Percentiles rank a stretch among this genome's conserved stretches.
phyloP scores from a whole-genome alignment of 495 filamentous ascomycete genomes.

The Neurospora tetrasperma region DNA sequence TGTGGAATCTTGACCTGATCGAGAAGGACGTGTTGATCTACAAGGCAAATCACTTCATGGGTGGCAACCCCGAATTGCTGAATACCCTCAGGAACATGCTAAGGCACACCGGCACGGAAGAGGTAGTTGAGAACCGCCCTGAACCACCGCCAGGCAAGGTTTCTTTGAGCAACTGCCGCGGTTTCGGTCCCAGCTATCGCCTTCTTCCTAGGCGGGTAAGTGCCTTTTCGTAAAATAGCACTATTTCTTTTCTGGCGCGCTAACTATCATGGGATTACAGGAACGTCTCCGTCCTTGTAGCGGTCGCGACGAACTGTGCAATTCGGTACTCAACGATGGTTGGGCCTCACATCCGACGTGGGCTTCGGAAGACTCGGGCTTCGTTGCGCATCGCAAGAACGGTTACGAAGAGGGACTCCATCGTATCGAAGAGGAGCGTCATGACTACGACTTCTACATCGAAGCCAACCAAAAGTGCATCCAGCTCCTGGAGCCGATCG shows the following conservation, averaged over 20 bases:
- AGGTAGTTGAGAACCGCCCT: constrained; percentile 68
- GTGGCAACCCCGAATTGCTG: constrained; percentile 76
- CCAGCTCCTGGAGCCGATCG: constrained; percentile 88
- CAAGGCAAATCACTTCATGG: constrained; percentile 77
- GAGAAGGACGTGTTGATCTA: constrained; percentile 68
- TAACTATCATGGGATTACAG: constrained; percentile 15
- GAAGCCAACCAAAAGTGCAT: constrained; percentile 89
- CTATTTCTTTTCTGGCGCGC: neutral
- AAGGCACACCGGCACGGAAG: constrained; percentile 58
- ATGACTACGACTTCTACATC: constrained; percentile 98
- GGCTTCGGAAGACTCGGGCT: constrained; percentile 97
- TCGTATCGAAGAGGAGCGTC: constrained; percentile 93
- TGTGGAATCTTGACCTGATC: constrained; percentile 85
- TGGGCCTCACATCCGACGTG: constrained; percentile 99
- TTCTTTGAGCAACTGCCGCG: constrained; percentile 85
- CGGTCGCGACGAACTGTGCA: constrained; percentile 88
- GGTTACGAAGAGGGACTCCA: constrained; percentile 85
- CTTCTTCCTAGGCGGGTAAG: constrained; percentile 70
- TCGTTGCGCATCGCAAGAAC: constrained; percentile 97
- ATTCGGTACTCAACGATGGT: constrained; percentile 85
- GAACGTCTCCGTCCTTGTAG: constrained; percentile 82
- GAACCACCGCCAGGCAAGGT: constrained; percentile 63
- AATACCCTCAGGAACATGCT: constrained; percentile 77
- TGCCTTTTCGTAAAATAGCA: neutral
- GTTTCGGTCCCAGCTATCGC: constrained; percentile 87